phyloP scores from a whole-genome alignment of 192 early-diverging fungal species.

The Pilobolus umbonatus region DNA sequence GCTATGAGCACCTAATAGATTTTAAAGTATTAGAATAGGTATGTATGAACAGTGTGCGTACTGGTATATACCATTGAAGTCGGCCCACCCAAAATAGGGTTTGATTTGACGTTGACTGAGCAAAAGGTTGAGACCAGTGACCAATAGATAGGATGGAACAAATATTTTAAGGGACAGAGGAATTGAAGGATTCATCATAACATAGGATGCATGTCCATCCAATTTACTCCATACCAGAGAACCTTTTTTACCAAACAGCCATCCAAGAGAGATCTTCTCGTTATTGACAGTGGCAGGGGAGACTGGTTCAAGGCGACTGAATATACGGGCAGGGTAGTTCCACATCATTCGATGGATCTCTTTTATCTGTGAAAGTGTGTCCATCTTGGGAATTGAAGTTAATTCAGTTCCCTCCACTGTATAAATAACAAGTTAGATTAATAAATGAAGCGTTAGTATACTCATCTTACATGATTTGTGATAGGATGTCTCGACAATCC shows the following conservation, averaged over 20 bases:
- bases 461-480: slow-evolving; percentile 13
- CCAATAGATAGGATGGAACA: background rate
- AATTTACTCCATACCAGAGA: slow-evolving; percentile 14
- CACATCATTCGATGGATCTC: slow-evolving; percentile 20
- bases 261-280: background rate
- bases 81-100: background rate
- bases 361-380: slow-evolving; percentile 11
- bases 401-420: background rate
- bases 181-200: slow-evolving; percentile 12
- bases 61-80: background rate
- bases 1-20: background rate
- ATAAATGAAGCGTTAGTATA: background rate
- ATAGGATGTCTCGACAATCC: slow-evolving; percentile 60
- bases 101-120: slow-evolving; percentile 1
- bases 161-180: background rate
- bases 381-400: background rate
- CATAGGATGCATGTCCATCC: slow-evolving; percentile 5
- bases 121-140: background rate
- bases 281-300: background rate
- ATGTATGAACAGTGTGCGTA: background rate
- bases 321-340: slow-evolving; percentile 15
- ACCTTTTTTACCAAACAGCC: background rate
- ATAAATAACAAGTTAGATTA: background rate
- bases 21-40: background rate
- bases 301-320: background rate